Conservation (phyloP, 164 flowering plant species). For the Litsea cubeba region DNA sequence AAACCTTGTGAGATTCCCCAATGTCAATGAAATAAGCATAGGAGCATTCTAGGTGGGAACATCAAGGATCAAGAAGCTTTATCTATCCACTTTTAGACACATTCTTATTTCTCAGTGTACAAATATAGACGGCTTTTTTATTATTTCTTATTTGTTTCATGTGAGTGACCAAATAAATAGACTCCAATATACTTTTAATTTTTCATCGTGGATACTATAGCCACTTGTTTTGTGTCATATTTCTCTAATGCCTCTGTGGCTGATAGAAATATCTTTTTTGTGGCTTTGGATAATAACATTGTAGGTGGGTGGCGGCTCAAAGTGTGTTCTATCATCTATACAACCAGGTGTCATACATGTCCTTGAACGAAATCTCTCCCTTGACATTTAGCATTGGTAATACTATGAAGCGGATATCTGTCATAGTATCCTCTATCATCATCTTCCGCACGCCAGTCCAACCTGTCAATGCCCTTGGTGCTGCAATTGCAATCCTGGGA, state of each 20-base stretch:
- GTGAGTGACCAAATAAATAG: no score
- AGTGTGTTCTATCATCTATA: constrained; percentile 88
- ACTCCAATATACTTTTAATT: no score
- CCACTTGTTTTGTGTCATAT: not conserved
- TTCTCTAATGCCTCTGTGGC: not conserved
- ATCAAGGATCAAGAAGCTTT: no score
- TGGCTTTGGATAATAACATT: constrained; percentile 11
- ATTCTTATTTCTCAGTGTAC: no score
- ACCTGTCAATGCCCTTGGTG: constrained; percentile 87
- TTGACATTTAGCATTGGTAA: constrained; percentile 95
- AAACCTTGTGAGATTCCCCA: no score
- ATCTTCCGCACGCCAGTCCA: constrained; percentile 89
- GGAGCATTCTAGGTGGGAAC: no score
- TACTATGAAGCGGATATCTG: constrained; percentile 92
- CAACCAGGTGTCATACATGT: constrained; percentile 93
- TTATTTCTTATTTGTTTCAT: no score
- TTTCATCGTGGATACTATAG: not conserved
- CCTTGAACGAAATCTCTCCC: constrained; percentile 86
- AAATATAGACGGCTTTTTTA: no score
- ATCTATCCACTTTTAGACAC: no score
- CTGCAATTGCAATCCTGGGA: constrained; percentile 89
- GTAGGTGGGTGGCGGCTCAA: constrained; percentile 94
- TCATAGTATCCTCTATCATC: constrained; percentile 93
- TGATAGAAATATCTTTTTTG: constrained; percentile 8
- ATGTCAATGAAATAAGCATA: no score